Percentiles rank a stretch among this genome's conserved stretches.
Conservation (phyloP, 257 asterid genomes). For the Ligustrum vulgare region DNA sequence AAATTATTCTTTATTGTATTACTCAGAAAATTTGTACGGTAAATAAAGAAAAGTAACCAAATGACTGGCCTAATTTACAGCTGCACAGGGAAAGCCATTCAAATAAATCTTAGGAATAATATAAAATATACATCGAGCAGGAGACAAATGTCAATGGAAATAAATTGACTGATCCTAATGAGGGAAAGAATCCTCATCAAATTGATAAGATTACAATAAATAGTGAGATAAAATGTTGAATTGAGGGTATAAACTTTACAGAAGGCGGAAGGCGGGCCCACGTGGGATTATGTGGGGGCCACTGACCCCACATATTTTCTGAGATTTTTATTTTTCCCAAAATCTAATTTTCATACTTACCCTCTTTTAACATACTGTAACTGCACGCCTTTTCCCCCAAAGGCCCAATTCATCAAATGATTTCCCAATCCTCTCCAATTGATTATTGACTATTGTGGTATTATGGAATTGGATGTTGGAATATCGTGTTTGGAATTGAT, state of each 20-base stretch:
- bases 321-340: no score
- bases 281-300: no score
- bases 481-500: no score
- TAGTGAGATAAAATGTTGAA: neutral
- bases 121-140: neutral
- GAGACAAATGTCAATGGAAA: neutral
- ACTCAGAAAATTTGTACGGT: neutral
- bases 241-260: neutral
- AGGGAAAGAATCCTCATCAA: neutral
- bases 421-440: no score
- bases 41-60: neutral
- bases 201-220: neutral
- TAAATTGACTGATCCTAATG: neutral
- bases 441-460: no score
- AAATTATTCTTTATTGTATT: neutral
- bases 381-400: no score
- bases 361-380: no score
- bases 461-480: no score
- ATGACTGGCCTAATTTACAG: slow-evolving; percentile 13
- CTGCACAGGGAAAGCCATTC: neutral
- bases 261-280: neutral
- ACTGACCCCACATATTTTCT: no score
- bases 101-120: neutral
- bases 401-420: no score
- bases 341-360: no score